Percentiles rank a stretch among this genome's conserved stretches.
Conservation (phyloP, 2,329 filamentous ascomycete species). For the Fusarium beomiforme region DNA sequence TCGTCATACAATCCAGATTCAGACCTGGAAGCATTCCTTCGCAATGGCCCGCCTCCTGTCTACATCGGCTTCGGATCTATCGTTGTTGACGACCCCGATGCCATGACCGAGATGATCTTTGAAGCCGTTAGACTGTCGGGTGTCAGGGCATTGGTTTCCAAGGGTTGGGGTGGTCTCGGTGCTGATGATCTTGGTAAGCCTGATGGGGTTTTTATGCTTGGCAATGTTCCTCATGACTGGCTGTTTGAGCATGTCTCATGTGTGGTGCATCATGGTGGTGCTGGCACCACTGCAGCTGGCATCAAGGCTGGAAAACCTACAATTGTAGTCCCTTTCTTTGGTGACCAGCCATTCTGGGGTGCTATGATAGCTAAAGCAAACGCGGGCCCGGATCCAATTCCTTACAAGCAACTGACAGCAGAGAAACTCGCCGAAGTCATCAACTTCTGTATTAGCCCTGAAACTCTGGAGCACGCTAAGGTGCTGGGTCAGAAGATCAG, state of each 20-base stretch:
- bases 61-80: conserved; percentile 89
- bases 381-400: conserved; percentile 76
- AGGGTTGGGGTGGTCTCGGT: conserved; percentile 88
- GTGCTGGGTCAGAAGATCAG: conserved; percentile 72
- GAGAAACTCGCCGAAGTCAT: conserved; percentile 75
- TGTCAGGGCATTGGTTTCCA: conserved; percentile 82
- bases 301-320: conserved; percentile 83
- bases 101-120: conserved; percentile 76
- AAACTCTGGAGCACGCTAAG: conserved; percentile 65
- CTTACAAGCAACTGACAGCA: conserved; percentile 72
- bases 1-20: conserved; percentile 72
- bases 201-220: conserved; percentile 82
- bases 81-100: conserved; percentile 79
- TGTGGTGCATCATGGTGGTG: conserved; percentile 89
- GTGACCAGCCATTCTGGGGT: conserved; percentile 87
- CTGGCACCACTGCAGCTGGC: conserved; percentile 88
- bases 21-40: conserved; percentile 73
- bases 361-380: conserved; percentile 78
- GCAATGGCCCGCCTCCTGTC: conserved; percentile 75
- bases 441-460: conserved; percentile 65
- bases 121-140: conserved; percentile 74
- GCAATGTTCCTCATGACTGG: conserved; percentile 90
- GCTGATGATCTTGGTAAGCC: conserved; percentile 76
- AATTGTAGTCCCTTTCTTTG: conserved; percentile 86
- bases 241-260: conserved; percentile 82